Base-by-base conservation (phyloP, 2,329 filamentous ascomycete genomes). In the Alternaria conjuncta region DNA sequence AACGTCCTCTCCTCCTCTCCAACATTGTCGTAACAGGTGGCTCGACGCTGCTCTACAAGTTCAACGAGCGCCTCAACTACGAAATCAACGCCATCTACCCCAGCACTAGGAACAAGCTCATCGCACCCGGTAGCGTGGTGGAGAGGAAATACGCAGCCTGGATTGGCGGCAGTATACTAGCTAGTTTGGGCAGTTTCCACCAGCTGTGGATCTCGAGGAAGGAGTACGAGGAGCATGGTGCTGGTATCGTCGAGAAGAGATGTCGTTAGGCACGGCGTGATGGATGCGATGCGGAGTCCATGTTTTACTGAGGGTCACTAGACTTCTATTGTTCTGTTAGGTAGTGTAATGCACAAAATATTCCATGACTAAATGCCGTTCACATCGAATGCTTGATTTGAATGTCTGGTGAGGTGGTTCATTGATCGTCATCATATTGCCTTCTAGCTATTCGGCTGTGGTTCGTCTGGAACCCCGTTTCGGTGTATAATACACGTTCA, bases 181-280 rank as follows among this genome's bases (percentile, higher is more conserved):
- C 93, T 7, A 97, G 94, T 81, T 81, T 99, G 82, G 96, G 96
- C 10, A 97, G 94, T 13, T 99, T 99, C 83, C 96, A 99, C 83
- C 96, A 99, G 84, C 95, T 99, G 92, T 99, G 96, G 96, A 96
- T 99, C 73, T 95, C 91, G 23, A 93, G 90, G 81, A 97, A 97
- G 85, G 96, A 99, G 84, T 98, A 97, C 75, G 94, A 97, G 68
- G 96, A 99, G 85, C 94, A 97, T 79, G 96, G 96, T 2, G 85
- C 90, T 6, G 89, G 89, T 68, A 94, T 98, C 72, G 92, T 98
- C 47, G 95, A 98, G 86, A 97, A 97, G 88, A 87, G 95, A 74
- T 98, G 95, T 87, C 97, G 97, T 84, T 98, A 67, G 58, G 25
- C 41, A n/a, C 25, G n/a, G 49, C 12, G 30, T 12, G 20, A 36